Evolutionary conservation across 306 rosid species (phyloP), one percentile per base, ranked within the genome.

Genomic region (Vigna unguiculata): DNA sequence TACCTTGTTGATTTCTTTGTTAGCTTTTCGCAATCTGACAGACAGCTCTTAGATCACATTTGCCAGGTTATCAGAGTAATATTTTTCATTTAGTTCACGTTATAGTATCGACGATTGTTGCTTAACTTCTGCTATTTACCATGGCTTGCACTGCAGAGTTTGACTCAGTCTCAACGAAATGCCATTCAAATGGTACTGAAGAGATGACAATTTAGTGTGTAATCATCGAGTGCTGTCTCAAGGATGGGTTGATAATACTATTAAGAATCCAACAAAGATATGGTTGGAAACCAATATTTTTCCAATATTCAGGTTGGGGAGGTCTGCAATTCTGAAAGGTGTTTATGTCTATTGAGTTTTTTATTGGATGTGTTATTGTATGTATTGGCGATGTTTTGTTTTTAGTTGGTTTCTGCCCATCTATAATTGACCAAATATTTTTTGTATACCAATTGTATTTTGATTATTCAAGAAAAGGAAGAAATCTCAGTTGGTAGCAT

Each of bases 1-100:
- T 90, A 83, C 86, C 89, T 92, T 16, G 85, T 71, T 83, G 93
- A 92, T 70, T 94, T 90, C 72, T 83, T 94, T 21, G 63, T 72
- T 46, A 90, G 86, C 80, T 89, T 94, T 46, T 88, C 85, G 17
- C 85, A 80, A 87, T 84, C 87, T 11, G 90, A 94, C 72, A 70
- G 82, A 77, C 91, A 85, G 68, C 66, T 82, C 34, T 89, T 88
- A 32, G 92, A 88, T 79, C 86, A 84, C 78, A 88, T 94, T 38
- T 85, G 83, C 75, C 83, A 89, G 98, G 98, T 94, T 52, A 24
- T 75, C 43, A 46, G 75, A 51, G 30, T 80, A 66, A 38, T 13
- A 75, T 17, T 52, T 70, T 55, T 64, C 57, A 41, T 12, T 9
- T 45, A 22, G 55, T 54, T 36, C 21, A 51, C 15, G 25, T 64